Evolutionary conservation across 2,329 filamentous ascomycete species (phyloP).

Genomic region (Didymella sp.): DNA sequence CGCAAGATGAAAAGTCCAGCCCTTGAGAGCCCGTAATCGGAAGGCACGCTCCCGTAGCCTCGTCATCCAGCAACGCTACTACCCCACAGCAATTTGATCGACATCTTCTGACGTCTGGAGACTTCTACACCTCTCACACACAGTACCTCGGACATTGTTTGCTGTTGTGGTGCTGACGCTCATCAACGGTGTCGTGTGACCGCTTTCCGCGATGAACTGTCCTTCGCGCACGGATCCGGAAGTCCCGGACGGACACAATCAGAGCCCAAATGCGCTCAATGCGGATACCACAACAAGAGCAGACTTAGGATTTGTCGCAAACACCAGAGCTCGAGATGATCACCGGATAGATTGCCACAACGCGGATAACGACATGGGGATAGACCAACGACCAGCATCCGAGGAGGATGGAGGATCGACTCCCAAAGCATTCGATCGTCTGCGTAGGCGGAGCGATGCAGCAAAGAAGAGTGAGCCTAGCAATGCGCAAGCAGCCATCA

Average conservation of each 20-base stretch:
- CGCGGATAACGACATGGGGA: slow-evolving; percentile 1
- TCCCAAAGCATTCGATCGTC: background rate
- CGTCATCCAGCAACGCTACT: slow-evolving; percentile 16
- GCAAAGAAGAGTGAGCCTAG: background rate
- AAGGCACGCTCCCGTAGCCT: slow-evolving; percentile 10
- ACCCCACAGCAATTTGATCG: slow-evolving; percentile 8
- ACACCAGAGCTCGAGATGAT: slow-evolving; percentile 61
- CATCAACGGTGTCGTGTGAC: background rate
- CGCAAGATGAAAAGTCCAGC: slow-evolving; percentile 6
- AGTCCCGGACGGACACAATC: slow-evolving; percentile 64
- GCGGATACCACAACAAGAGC: slow-evolving; percentile 68
- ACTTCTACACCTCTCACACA: background rate
- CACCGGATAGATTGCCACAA: slow-evolving; percentile 34
- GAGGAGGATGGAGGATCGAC: background rate
- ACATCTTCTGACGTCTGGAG: background rate
- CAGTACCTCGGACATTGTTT: background rate
- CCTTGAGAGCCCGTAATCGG: slow-evolving; percentile 6
- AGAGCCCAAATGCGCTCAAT: slow-evolving; percentile 64
- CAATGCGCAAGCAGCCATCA: background rate
- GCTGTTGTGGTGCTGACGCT: background rate
- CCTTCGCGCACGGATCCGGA: slow-evolving; percentile 66
- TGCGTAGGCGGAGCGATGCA: slow-evolving; percentile 4
- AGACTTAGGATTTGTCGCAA: slow-evolving; percentile 67
- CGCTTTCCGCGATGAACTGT: slow-evolving; percentile 63
- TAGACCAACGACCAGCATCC: background rate